Evolutionary conservation across 768 basidiomycete genomes (phyloP), one percentile per base, ranked within the genome.

Genomic region (Amanita fuliginea): DNA sequence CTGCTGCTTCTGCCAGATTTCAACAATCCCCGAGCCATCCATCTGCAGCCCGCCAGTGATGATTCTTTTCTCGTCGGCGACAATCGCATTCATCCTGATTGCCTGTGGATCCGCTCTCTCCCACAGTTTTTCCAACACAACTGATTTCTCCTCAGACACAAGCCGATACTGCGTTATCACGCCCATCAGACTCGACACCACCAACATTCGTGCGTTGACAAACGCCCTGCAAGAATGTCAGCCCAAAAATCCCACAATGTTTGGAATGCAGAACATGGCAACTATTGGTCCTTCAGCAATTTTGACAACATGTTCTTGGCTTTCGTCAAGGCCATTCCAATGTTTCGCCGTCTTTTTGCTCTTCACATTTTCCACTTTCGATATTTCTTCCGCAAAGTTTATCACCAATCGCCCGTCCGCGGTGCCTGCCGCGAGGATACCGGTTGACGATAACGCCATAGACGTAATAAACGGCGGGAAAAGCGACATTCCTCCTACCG

Each of bases 401-500:
- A 88, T 55, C 70, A 78, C 80, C 4, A 90, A 58, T 34, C 77
- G 76, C 3, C 88, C 88, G 59, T 90, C 85, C 7, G 86, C 88
- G 1, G 81, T 84, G 4, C 84, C 80, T 5, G 78, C 83, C 11
- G 80, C 85, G 14, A 89, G 59, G 28, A 80, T 58, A 0, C 83
- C 86, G 3, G 66, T 71, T 0, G 70, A 51, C 3, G 81, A 81
- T 24, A 90, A 59, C 1, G 83, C 70, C 36, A 77, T 64, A 19
- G 76, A 81, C 61, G 80, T 71, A 46, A 90, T 64, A 59, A 90
- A 92, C 1, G 87, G 85, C 1, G 86, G 86, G 1, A 86, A 80
- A 21, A 89, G 64, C 0, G 77, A 71, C 51, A 83, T 68, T 1
- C 76, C 76, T 0, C 69, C 69, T 10, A 66, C 62, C 32, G 70